Base-by-base conservation (phyloP, 148 eudicot species). In the Oxyria digyna region DNA sequence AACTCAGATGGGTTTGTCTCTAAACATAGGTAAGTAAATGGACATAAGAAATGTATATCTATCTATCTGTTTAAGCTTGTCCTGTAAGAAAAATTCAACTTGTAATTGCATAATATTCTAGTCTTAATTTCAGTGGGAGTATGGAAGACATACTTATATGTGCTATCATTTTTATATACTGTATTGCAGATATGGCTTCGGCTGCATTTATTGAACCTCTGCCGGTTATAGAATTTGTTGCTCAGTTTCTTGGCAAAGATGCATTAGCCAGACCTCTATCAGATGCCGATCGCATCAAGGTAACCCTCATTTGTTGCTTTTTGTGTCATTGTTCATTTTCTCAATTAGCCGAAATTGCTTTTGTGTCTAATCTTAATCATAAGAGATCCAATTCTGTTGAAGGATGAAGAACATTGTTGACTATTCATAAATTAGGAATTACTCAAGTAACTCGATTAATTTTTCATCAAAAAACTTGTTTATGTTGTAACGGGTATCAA, bases 1-100 rank as follows among this genome's bases (percentile, higher is more conserved):
- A 11, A 87, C 91, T 33, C 91, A 84, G 74, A 87, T 87, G 91
- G 91, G 91, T 20, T 78, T 87, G 72, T 87, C 91, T 52, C 80
- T 87, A 33, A 87, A 87, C 68, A 84, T 87, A 42, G 91, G 91
- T 87, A 42, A 31, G 69, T 66, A n/a, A 9, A 17, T 64, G 33
- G 12, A 59, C 35, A 59, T 14, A 37, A 59, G 18, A 27, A 59
- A 27, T 31, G 18, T 35, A 27, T 59, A 59, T 14, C 18, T 18
- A 2, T 45, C 14, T 45, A 45, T n/a, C 10, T 49, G 26, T 21
- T 49, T 49, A 48, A 48, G 54, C 6, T 4, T 48, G 54, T 20
- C 23, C 24, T 48, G 24, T 49, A 18, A 5, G 3, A 49, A 18
- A 26, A 8, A 20, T 6, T 6, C 9, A 49, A 10, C 55, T 49